Percentiles rank a stretch among this genome's conserved stretches.
Conservation (phyloP, 441 rosid genomes). For the Jatropha podagrica region DNA sequence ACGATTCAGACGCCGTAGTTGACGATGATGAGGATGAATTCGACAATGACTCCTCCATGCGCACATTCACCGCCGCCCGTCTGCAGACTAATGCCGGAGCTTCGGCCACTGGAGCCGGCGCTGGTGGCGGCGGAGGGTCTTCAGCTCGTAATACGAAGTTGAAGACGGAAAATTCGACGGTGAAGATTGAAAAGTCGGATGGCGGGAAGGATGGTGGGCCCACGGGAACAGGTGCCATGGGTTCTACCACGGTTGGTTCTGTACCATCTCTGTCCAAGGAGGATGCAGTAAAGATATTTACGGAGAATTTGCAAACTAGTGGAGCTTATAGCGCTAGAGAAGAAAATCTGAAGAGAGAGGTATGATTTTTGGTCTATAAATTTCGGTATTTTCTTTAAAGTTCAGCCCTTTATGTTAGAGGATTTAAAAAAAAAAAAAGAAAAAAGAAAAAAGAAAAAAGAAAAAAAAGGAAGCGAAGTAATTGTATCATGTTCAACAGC, state of each 20-base stretch:
- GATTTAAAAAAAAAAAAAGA: neutral
- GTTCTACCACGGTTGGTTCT: conserved; percentile 36
- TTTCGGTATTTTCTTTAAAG: neutral
- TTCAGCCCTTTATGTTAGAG: neutral
- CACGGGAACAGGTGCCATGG: conserved; percentile 39
- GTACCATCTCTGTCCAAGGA: conserved; percentile 64
- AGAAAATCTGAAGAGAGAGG: conserved; percentile 91
- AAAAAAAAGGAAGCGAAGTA: neutral
- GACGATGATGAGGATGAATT: conserved; percentile 91
- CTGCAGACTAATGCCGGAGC: conserved; percentile 51
- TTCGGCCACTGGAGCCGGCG: conserved; percentile 21
- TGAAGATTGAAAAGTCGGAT: conserved; percentile 79
- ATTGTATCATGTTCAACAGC: conserved; percentile 4
- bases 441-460: too few relatives aligned
- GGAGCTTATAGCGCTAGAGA: conserved; percentile 99
- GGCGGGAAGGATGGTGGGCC: conserved; percentile 56
- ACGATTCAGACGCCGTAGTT: conserved; percentile 77
- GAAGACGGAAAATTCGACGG: conserved; percentile 65
- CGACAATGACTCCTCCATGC: conserved; percentile 88
- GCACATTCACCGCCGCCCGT: conserved; percentile 82
- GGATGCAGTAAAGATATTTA: conserved; percentile 75
- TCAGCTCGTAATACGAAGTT: conserved; percentile 63
- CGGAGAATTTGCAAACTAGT: conserved; percentile 92
- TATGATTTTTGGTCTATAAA: conserved; percentile 14
- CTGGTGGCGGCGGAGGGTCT: conserved; percentile 43